Evolutionary conservation across 2,329 filamentous ascomycete genomes (phyloP).

Genomic region (Fusarium stilboides): DNA sequence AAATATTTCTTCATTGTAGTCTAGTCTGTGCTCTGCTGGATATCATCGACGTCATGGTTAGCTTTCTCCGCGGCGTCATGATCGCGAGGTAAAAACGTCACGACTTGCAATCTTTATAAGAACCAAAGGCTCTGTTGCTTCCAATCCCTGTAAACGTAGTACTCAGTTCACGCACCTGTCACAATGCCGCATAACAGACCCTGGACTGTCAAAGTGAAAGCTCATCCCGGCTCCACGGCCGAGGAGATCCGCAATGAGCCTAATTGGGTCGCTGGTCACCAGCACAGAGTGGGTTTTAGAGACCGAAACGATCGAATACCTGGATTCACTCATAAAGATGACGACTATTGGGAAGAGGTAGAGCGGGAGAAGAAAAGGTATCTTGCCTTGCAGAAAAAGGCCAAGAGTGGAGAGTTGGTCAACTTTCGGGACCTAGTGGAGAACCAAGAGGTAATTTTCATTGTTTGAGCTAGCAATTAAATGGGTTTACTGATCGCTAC

Average conservation of each 20-base stretch:
- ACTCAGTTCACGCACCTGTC: background rate
- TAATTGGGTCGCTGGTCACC: slow-evolving; percentile 57
- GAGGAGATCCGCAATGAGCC: slow-evolving; percentile 61
- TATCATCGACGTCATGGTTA: background rate
- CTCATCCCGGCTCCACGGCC: slow-evolving; percentile 57
- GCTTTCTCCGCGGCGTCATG: background rate
- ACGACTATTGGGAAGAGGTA: slow-evolving; percentile 1
- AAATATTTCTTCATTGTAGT: background rate
- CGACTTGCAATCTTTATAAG: background rate
- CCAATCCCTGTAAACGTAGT: background rate
- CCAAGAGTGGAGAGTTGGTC: background rate
- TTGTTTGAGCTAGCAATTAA: too few species aligned
- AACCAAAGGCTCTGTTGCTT: background rate
- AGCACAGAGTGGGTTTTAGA: slow-evolving; percentile 58
- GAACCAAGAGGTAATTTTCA: background rate
- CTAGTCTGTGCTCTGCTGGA: background rate
- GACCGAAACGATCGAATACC: slow-evolving; percentile 56
- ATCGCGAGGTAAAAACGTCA: background rate
- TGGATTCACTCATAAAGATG: slow-evolving; percentile 45
- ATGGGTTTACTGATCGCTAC: too few species aligned
- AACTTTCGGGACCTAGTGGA: background rate
- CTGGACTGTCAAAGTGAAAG: slow-evolving; percentile 16
- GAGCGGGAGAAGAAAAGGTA: background rate
- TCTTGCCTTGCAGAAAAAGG: background rate
- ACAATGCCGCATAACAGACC: background rate